Evolutionary conservation across 768 basidiomycete species (phyloP), one percentile per base, ranked within the genome.

Genomic region (Amyloporia xantha): DNA sequence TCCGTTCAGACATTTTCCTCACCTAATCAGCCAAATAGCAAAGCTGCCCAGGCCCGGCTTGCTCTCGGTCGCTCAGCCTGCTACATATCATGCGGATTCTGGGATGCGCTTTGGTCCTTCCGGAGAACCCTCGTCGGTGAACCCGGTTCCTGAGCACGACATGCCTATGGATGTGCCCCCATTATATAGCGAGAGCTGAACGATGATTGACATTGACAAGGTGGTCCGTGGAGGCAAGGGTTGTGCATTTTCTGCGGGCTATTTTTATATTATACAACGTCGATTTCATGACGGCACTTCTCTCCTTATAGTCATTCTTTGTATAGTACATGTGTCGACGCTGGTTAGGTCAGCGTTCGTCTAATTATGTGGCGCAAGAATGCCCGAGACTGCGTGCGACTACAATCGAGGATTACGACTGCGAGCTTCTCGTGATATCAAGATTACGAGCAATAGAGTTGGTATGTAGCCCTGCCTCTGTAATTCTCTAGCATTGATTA

Each of bases 41-140:
- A 57, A 48, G 56, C 56, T 0, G 56, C 56, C 13, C 49, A 57
- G 42, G 56, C 56, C n/a, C 1, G 56, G 56, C 12, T 19, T 57
- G 39, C 38, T 57, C 15, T 57, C 56, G 0, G 46, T 57, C 5
- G 41, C 53, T 0, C 50, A 49, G 38, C 36, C 44, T 12, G 47
- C 55, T 27, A 57, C 48, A 10, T 57, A 26, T 42, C 56, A 57
- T 30, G 52, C 56, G 11, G 56, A 57, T 39, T 57, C 56, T 7
- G 56, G 56, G 5, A 44, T 57, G 11, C 50, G 56, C 15, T 57
- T 57, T 48, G 43, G 45, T 5, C 23, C 41, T 30, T 4, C 24
- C 3, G 52, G 48, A 5, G 44, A 51, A 44, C 37, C 50, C 3
- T 52, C 56, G 5, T 36, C 28, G 21, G 33, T 33, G 35, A 24